Evolutionary conservation across 2,329 filamentous ascomycete genomes (phyloP).

Genomic region (Xylariaceae sp.): DNA sequence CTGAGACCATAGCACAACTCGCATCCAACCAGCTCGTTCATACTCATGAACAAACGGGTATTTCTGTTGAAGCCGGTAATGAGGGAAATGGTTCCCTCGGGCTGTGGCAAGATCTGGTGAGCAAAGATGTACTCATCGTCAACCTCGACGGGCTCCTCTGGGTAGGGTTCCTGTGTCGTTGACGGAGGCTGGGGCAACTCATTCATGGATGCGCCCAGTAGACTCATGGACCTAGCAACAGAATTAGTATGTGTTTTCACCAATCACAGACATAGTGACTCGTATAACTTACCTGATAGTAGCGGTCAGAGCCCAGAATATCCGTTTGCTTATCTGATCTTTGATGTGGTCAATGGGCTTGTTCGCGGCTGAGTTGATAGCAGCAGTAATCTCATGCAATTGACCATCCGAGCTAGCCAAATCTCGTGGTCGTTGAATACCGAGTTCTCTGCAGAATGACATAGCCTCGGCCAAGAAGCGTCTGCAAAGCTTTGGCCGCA

Average conservation of each 20-base stretch:
- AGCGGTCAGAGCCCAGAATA: conserved; percentile 81
- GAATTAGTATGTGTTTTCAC: conserved; percentile 4
- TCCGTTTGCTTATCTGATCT: conserved; percentile 67
- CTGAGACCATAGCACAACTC: conserved; percentile 79
- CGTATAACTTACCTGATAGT: conserved; percentile 56
- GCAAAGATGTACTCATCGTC: conserved; percentile 77
- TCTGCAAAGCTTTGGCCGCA: conserved; percentile 61
- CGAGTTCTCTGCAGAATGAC: conserved; percentile 62
- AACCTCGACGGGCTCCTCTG: conserved; percentile 72
- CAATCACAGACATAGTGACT: neutral
- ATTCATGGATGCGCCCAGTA: conserved; percentile 65
- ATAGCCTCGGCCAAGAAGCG: conserved; percentile 70
- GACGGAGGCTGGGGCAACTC: conserved; percentile 72
- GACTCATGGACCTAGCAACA: conserved; percentile 61
- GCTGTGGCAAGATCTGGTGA: conserved; percentile 65
- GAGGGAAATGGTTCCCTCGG: conserved; percentile 60
- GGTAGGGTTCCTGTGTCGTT: conserved; percentile 70
- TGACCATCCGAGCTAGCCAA: conserved; percentile 11
- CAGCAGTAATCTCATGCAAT: conserved; percentile 32
- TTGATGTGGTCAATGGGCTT: conserved; percentile 62
- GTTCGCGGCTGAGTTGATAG: conserved; percentile 37
- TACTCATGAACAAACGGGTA: conserved; percentile 72
- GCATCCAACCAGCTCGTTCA: conserved; percentile 71
- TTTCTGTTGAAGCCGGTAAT: conserved; percentile 78
- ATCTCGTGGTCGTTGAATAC: conserved; percentile 54